Evolutionary conservation across 1,284 basidiomycete genomes (phyloP).

Genomic region (Hemileia vastatrix): DNA sequence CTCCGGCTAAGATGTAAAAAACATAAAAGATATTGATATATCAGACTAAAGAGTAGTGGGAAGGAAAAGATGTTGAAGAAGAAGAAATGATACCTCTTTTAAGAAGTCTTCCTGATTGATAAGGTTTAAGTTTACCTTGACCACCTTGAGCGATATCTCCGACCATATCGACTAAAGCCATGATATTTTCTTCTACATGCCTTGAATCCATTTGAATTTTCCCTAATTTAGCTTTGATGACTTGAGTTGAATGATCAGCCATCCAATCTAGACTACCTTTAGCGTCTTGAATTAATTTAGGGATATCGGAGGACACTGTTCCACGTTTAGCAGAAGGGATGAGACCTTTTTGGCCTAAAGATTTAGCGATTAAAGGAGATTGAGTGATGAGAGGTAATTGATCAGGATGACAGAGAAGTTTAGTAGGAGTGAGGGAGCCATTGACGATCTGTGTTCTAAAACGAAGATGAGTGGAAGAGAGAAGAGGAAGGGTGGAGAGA

Average conservation of each 20-base stretch:
- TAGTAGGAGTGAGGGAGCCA: slow-evolving; percentile 47
- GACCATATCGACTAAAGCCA: not conserved
- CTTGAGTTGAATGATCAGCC: slow-evolving; percentile 52
- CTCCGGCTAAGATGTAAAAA: too few relatives aligned
- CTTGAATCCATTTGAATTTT: slow-evolving; percentile 12
- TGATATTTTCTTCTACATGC: slow-evolving; percentile 15
- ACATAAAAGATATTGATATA: too few relatives aligned
- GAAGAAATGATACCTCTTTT: slow-evolving; percentile 21
- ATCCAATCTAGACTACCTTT: slow-evolving; percentile 83
- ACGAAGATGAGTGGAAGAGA: not conserved
- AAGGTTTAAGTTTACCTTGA: not conserved
- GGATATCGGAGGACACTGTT: slow-evolving; percentile 80
- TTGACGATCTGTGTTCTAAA: slow-evolving; percentile 1
- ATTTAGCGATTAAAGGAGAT: slow-evolving; percentile 69
- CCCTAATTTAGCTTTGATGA: not conserved
- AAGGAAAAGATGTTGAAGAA: too few relatives aligned
- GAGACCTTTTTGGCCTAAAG: slow-evolving; percentile 82
- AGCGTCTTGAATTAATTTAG: slow-evolving; percentile 65
- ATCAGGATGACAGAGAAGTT: slow-evolving; percentile 70
- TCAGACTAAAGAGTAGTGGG: too few relatives aligned
- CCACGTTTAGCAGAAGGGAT: slow-evolving; percentile 93
- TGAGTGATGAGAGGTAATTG: slow-evolving; percentile 61
- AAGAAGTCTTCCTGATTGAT: slow-evolving; percentile 16
- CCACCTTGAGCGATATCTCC: slow-evolving; percentile 17
- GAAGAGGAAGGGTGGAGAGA: not conserved